Percentiles rank a stretch among this genome's conserved stretches.
Conservation (phyloP, 129 eudicot genomes). For the Cynara cardunculus region DNA sequence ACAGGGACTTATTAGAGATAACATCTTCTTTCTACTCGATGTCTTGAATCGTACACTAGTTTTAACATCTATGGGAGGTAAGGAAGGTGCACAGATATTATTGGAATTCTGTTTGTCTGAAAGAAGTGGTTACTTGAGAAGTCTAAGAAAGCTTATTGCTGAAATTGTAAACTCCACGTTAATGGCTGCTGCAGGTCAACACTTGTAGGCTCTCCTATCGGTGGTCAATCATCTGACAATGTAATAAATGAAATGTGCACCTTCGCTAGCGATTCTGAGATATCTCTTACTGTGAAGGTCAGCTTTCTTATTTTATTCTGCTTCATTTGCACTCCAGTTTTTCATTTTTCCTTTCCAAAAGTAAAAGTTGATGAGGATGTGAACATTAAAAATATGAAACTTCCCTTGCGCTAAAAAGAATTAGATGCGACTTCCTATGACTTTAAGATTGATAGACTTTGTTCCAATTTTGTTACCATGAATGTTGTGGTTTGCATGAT, state of each 20-base stretch:
- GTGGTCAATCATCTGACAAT: conserved; percentile 53
- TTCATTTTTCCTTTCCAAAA: too few relatives aligned
- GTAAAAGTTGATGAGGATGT: background rate
- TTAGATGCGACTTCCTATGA: background rate
- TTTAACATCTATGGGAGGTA: background rate
- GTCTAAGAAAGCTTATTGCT: background rate
- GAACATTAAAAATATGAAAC: background rate
- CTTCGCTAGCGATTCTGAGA: conserved; percentile 42
- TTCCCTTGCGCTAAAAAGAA: background rate
- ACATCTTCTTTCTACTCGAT: background rate
- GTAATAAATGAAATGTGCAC: conserved; percentile 46
- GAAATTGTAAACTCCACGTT: background rate
- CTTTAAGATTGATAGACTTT: background rate
- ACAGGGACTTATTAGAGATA: background rate
- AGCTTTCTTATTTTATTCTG: conserved; percentile 5
- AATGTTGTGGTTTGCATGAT: too few relatives aligned
- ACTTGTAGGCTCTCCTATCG: conserved; percentile 51
- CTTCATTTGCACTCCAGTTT: background rate
- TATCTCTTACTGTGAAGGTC: conserved; percentile 51
- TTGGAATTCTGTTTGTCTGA: background rate
- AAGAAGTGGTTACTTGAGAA: background rate
- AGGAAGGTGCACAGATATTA: background rate
- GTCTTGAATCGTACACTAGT: background rate
- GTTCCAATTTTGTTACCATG: background rate
- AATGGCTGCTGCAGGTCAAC: conserved; percentile 56